Conservation (phyloP, 140 eudicot species). For the Anethum foeniculum region DNA sequence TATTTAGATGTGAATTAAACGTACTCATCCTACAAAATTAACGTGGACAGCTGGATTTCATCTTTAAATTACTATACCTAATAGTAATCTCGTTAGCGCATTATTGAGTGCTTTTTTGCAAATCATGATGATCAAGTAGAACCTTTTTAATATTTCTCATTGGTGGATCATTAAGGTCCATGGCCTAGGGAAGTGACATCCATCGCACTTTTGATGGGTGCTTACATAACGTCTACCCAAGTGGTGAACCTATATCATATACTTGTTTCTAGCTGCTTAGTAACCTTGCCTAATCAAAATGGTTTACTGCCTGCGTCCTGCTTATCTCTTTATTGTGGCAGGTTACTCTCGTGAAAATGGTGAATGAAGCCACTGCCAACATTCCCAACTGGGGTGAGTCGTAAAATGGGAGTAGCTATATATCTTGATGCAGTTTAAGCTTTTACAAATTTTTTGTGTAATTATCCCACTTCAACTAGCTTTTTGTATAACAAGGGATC, state of each 20-base stretch:
- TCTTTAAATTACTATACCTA: not conserved
- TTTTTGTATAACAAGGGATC: not conserved
- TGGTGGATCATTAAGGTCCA: not conserved
- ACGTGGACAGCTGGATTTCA: not conserved
- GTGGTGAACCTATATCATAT: not conserved
- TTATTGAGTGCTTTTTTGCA: not conserved
- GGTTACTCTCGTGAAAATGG: slow-evolving; percentile 98
- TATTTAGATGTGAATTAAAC: not conserved
- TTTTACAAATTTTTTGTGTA: not conserved
- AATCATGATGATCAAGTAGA: not conserved
- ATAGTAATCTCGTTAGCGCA: not conserved
- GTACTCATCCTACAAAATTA: not conserved
- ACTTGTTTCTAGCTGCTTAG: not conserved
- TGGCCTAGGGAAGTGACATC: not conserved
- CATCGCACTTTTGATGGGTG: not conserved
- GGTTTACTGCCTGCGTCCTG: not conserved
- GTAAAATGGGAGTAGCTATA: slow-evolving; percentile 8
- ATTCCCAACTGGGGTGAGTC: slow-evolving; percentile 89
- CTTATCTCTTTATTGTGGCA: slow-evolving; percentile 23
- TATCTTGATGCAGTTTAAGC: not conserved
- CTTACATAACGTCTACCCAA: not conserved
- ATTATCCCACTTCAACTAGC: not conserved
- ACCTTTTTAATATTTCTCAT: not conserved
- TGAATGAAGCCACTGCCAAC: slow-evolving; percentile 87
- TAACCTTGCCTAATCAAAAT: not conserved